Conservation (phyloP, 2,329 filamentous ascomycete genomes). For the Scopulariopsis brevicaulis region DNA sequence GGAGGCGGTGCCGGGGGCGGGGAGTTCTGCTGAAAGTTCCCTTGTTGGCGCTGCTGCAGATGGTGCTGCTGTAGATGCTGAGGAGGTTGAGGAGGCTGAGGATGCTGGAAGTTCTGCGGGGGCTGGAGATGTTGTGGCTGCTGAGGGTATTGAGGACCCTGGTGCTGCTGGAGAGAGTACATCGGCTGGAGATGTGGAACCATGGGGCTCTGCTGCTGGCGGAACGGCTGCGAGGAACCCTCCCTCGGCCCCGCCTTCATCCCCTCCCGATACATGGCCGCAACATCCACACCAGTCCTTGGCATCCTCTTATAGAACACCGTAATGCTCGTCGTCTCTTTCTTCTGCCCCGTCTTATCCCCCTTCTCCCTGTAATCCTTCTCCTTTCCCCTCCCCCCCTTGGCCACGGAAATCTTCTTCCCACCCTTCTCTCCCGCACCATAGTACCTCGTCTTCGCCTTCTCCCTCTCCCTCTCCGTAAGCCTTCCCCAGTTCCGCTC, state of each 20-base stretch:
- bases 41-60: neutral
- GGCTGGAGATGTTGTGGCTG: neutral
- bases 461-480: neutral
- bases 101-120: neutral
- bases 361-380: neutral
- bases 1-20: neutral
- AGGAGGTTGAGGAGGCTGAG: neutral
- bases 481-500: neutral
- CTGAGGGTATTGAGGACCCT: neutral
- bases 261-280: conserved; percentile 15
- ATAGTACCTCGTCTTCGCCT: neutral
- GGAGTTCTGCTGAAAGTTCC: neutral
- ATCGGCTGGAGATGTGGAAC: neutral
- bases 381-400: neutral
- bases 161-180: neutral
- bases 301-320: conserved; percentile 33
- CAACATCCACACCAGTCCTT: conserved; percentile 16
- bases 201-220: neutral
- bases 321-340: conserved; percentile 23
- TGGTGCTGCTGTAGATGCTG: neutral
- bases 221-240: neutral
- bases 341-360: conserved; percentile 12
- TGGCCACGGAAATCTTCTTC: neutral
- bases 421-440: neutral
- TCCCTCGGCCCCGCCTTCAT: neutral